Base-by-base conservation (phyloP, 2,329 filamentous ascomycete species). In the Incumbomyces delicatus region DNA sequence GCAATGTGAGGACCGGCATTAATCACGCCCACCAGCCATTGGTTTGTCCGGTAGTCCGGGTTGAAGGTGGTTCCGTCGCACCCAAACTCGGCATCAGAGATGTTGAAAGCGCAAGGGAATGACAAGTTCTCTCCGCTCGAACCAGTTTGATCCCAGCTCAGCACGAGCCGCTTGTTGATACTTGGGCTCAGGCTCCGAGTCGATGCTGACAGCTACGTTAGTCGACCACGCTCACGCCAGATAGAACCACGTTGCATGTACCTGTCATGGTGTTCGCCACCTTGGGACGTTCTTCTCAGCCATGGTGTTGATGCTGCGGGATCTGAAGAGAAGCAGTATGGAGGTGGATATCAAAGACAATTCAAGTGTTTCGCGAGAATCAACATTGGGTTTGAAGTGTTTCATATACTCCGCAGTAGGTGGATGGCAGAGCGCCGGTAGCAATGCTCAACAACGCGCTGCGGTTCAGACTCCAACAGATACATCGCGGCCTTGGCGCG, bases 11-110 rank as follows among this genome's bases (percentile, higher is more conserved):
- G 70, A 8, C 64, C 73, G 4, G 63, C 57, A 49, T 85, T 85
- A 53, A 85, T 66, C 7, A 83, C 64, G 30, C 81, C 81, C 14
- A 83, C 68, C 37, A 82, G 67, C 66, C 74, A 76, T 14, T 66
- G 66, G 53, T 77, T 73, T 30, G 62, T 65, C 14, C 62, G 59
- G 40, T 66, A 62, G n/a, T 60, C 52, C 13, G 62, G 62, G 36
- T 60, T 61, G n/a, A 3, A 20, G 3, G 41, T 44, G 17, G 51
- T 50, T 20, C 53, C 48, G 27, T 51, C 41, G 14, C 46, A 32
- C 14, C 52, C 22, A 1, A 18, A 31, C 16, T 47, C 41, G 3
- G 20, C 17, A n/a, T 74, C 60, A 1, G 63, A 59, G 20, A 73
- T 77, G 33, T 64, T 65, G 39, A 73, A 65, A 10, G 64, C 67